Base-by-base conservation (phyloP, 352 stramenopile species). In the Pythium plurisporium region DNA sequence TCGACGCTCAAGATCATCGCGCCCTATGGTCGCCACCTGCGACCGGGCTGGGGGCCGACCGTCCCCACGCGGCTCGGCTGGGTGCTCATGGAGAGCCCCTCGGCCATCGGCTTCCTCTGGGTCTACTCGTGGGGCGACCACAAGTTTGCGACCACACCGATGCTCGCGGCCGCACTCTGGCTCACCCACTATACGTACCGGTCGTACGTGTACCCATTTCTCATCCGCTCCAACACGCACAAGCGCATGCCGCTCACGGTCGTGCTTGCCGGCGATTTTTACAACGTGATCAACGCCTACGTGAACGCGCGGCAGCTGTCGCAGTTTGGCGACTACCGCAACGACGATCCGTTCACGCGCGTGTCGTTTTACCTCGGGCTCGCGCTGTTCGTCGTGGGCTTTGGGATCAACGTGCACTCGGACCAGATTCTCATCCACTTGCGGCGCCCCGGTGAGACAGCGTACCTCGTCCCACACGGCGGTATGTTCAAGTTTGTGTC, bases 261-360 rank as follows among this genome's bases (percentile, higher is more conserved):
- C 20, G 62, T 82, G 61, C 67, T 87, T 20, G 52, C 56, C 0
- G 80, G 73, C 5, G 73, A 79, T 52, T 70, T 73, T 34, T 91
- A 85, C 67, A 91, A 91, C 54, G 15, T 79, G 22, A 73, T 91
- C 46, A 91, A 91, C 53, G 74, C 78, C 17, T 86, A 85, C 56
- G 63, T 89, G 41, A 91, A 91, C 59, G 80, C 75, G 14, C 68
- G 76, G 36, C 80, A 86, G 47, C 50, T 91, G 57, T 80, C 70
- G 25, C 59, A 86, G 36, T 84, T 78, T 45, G 79, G 76, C 5
- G 67, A 82, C 63, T 89, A 87, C 67, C 52, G 43, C 7, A 17
- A 15, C 2, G 76, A 86, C 43, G 30, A 59, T 4, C 60, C 64
- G 23, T 73, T 75, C 37, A 17, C 50, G 23, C 65, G 73, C 4